Percentiles rank a stretch among this genome's conserved stretches.
Conservation (phyloP, 2,329 filamentous ascomycete genomes). For the Cercospora sojina region DNA sequence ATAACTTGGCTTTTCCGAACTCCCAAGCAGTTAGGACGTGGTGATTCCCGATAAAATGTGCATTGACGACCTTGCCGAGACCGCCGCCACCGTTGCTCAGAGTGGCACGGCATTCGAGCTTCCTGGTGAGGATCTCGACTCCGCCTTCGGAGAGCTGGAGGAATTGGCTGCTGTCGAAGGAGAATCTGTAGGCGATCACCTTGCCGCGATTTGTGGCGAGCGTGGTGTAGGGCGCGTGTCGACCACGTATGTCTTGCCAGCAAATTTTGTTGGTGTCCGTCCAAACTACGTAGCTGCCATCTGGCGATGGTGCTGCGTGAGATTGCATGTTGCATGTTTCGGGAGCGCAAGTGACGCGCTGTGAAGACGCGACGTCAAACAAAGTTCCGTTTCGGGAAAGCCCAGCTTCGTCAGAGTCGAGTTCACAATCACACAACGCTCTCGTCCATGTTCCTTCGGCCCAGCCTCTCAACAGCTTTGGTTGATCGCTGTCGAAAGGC, state of each 20-base stretch:
- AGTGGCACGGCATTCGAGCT: constrained; percentile 42
- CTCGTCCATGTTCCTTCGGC: not conserved
- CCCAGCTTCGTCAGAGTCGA: not conserved
- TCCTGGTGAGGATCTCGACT: constrained; percentile 33
- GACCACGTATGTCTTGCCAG: constrained; percentile 14
- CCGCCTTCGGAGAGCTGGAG: constrained; percentile 22
- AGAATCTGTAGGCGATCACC: constrained; percentile 12
- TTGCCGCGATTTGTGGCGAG: constrained; percentile 11
- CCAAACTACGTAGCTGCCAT: constrained; percentile 20
- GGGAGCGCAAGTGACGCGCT: not conserved
- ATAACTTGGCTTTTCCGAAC: constrained; percentile 49
- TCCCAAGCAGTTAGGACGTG: constrained; percentile 52
- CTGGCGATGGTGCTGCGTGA: constrained; percentile 18
- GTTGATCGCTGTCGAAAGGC: not conserved
- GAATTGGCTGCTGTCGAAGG: constrained; percentile 21
- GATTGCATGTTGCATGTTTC: constrained; percentile 14
- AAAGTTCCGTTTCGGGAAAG: constrained; percentile 1
- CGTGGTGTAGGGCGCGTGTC: constrained; percentile 9
- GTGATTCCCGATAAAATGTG: constrained; percentile 45
- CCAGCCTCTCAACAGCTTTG: not conserved
- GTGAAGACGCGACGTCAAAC: constrained; percentile 1
- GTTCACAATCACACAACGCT: not conserved
- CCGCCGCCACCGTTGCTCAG: constrained; percentile 52
- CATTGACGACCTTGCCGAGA: constrained; percentile 48
- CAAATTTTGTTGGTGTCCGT: constrained; percentile 15